phyloP scores from a whole-genome alignment of 164 flowering plant species.

The Berberis vulgaris region DNA sequence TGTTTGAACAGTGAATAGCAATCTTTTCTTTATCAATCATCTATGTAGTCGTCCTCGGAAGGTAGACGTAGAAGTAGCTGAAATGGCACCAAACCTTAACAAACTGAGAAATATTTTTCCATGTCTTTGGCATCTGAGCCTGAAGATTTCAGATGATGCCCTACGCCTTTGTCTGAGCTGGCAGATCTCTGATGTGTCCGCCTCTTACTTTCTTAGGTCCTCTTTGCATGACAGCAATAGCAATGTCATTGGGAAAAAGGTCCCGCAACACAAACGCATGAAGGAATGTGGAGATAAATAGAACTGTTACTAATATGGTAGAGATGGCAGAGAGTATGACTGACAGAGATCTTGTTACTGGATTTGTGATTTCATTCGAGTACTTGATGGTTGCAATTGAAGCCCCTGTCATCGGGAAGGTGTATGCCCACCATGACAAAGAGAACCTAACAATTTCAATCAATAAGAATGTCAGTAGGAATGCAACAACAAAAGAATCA shows the following conservation, averaged over 20 bases:
- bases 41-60: too few species aligned
- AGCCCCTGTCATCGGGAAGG: conserved; percentile 77
- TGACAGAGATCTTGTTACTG: conserved; percentile 35
- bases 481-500: neutral
- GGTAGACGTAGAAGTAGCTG: too few species aligned
- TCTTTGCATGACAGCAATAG: conserved; percentile 63
- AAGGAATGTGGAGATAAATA: conserved; percentile 50
- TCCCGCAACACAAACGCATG: conserved; percentile 70
- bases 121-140: conserved; percentile 25
- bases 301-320: conserved; percentile 43
- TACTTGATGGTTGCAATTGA: conserved; percentile 65
- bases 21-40: too few species aligned
- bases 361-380: conserved; percentile 36
- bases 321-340: conserved; percentile 37
- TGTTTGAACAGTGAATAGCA: too few species aligned
- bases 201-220: conserved; percentile 32
- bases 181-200: conserved; percentile 37
- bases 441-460: conserved; percentile 34
- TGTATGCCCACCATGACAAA: conserved; percentile 81
- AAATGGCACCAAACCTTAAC: too few species aligned
- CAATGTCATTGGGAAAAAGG: conserved; percentile 85
- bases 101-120: conserved; percentile 21
- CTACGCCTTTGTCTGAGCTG: conserved; percentile 38
- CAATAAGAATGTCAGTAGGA: neutral
- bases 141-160: conserved; percentile 26